Base-by-base conservation (phyloP, 169 alveolate species). In the Plasmodium knowlesi region DNA sequence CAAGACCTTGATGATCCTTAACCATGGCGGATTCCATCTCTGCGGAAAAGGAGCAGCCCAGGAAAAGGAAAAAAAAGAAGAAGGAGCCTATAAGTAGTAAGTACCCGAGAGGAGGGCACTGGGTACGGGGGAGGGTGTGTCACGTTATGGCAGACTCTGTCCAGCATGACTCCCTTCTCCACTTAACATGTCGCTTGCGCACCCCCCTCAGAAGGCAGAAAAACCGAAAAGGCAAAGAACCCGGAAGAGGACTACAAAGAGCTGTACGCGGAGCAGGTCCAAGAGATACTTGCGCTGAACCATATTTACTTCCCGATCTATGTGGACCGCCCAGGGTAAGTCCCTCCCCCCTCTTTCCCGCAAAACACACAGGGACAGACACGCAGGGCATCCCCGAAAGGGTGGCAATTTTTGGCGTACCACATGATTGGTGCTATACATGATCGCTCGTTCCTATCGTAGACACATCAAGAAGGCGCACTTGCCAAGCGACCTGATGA, bases 231-330 rank as follows among this genome's bases (percentile, higher is more conserved):
- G 39, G 28, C 22, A 22, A 78, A 74, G 32, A 74, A 34, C 19
- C 57, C 72, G 8, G 82, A 86, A 16, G 81, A 86, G 71, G 73
- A 84, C 25, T 32, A 72, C 57, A 22, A 32, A 32, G 78, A 86
- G 46, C 71, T 41, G 46, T 86, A 86, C 32, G 37, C 28, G 46
- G 93, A 86, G 41, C 93, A 86, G 46, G 43, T 86, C 41, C 73
- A 86, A 76, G 93, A 86, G 70, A 86, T 86, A 34, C 57, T 86
- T 10, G 93, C 93, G 6, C 71, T 86, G 41, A 76, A 86, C 41
- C 85, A 86, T 76, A 86, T 86, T 76, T 86, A 74, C 67, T 86
- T 86, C n/a, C 93, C 93, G 16, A 46, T 86, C 61, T 86, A 76
- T 70, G 86, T 86, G 71, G 93, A 86, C 32, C 57, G 67, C 50